Evolutionary conservation across 345 rosid genomes (phyloP).

Genomic region (Cochlearia excelsa): DNA sequence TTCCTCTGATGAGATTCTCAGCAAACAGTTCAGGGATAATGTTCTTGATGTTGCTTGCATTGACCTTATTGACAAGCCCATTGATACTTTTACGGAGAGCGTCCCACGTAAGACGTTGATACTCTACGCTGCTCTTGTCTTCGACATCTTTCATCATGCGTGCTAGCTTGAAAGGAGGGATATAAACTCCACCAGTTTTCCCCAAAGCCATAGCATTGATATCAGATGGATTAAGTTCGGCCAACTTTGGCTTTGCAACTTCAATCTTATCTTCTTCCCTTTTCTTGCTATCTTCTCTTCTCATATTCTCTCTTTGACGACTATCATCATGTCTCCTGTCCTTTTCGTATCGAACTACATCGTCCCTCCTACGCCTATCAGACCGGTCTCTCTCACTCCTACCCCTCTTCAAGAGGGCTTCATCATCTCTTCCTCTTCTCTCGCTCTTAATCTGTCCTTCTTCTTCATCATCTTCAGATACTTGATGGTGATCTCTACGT

Average conservation of each 20-base stretch:
- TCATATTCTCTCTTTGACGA: slow-evolving; percentile 35
- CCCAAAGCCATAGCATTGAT: slow-evolving; percentile 43
- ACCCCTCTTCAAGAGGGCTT: slow-evolving; percentile 11
- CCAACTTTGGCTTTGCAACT: slow-evolving; percentile 41
- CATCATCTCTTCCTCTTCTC: slow-evolving; percentile 20
- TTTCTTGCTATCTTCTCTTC: slow-evolving; percentile 36
- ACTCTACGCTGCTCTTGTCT: slow-evolving; percentile 78
- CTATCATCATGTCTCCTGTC: slow-evolving; percentile 33
- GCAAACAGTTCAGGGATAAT: slow-evolving; percentile 83
- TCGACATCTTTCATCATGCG: slow-evolving; percentile 85
- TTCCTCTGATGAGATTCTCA: slow-evolving; percentile 82
- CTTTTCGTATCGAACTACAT: slow-evolving; percentile 27
- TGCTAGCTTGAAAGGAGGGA: slow-evolving; percentile 86
- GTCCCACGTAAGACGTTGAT: slow-evolving; percentile 92
- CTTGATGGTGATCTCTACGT: slow-evolving; percentile 22
- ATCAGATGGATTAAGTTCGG: slow-evolving; percentile 42
- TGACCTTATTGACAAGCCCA: slow-evolving; percentile 86
- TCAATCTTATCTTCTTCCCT: slow-evolving; percentile 38
- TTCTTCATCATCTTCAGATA: slow-evolving; percentile 33
- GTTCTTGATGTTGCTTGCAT: slow-evolving; percentile 78
- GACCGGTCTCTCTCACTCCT: slow-evolving; percentile 35
- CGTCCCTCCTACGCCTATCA: slow-evolving; percentile 30
- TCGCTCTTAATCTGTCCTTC: slow-evolving; percentile 27
- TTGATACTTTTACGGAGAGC: slow-evolving; percentile 94
- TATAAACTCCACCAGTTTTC: slow-evolving; percentile 77